Evolutionary conservation across 83 land plant species (phyloP).

Genomic region (Thuja plicata): DNA sequence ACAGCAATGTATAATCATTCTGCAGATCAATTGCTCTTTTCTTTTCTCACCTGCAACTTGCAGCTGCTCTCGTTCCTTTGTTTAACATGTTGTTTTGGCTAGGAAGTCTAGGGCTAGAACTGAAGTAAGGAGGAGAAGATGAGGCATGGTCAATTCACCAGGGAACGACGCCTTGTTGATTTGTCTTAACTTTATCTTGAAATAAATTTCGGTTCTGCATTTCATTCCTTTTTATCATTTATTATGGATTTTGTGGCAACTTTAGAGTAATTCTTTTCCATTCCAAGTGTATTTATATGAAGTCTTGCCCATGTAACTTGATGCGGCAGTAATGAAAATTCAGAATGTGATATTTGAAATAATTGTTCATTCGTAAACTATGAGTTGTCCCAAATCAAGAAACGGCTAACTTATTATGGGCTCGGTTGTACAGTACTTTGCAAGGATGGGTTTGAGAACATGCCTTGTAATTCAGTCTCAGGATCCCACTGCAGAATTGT

Average conservation of each 20-base stretch:
- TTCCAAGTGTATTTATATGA: neutral
- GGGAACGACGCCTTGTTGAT: neutral
- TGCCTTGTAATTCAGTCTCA: conserved; percentile 84
- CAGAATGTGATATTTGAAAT: conserved; percentile 5
- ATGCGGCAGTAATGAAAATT: neutral
- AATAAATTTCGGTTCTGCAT: neutral
- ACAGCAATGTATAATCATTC: neutral
- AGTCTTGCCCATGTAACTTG: neutral
- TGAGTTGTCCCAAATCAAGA: neutral
- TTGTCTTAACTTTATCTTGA: neutral
- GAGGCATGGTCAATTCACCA: neutral
- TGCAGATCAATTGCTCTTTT: neutral
- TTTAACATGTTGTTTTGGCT: neutral
- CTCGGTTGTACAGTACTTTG: conserved; percentile 50
- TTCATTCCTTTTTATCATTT: neutral
- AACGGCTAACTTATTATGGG: neutral
- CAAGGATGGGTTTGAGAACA: conserved; percentile 52
- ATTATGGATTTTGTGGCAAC: neutral
- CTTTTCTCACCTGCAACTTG: neutral
- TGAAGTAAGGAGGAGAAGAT: neutral
- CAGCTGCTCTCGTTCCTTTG: neutral
- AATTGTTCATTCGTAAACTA: neutral
- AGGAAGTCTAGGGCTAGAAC: neutral
- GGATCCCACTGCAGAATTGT: conserved; percentile 81
- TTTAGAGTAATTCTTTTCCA: neutral